phyloP scores from a whole-genome alignment of 768 basidiomycete species.

The Termitomyces sp. region DNA sequence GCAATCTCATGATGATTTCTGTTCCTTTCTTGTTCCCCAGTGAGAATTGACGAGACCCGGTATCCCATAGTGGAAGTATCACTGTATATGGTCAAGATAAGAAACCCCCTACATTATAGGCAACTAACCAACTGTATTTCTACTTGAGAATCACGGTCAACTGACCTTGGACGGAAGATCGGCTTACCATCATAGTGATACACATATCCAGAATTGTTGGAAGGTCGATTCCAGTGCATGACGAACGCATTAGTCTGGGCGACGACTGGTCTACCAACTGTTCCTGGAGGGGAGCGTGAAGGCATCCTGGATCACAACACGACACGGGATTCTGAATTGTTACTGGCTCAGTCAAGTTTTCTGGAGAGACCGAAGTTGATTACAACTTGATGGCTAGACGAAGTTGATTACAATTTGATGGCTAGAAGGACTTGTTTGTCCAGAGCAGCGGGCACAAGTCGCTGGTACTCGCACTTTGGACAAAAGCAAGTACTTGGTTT shows the following conservation, averaged over 20 bases:
- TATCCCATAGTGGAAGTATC: slow-evolving; percentile 19
- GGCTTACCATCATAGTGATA: slow-evolving; percentile 22
- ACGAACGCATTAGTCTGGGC: slow-evolving; percentile 19
- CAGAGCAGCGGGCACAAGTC: slow-evolving; percentile 4
- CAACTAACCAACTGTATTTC: slow-evolving; percentile 4
- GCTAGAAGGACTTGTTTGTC: not conserved
- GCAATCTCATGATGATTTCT: slow-evolving; percentile 26
- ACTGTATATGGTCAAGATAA: slow-evolving; percentile 5
- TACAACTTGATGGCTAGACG: too few species aligned
- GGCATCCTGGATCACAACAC: not conserved
- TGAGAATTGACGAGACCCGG: slow-evolving; percentile 10
- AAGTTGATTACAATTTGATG: not conserved
- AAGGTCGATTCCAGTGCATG: slow-evolving; percentile 13
- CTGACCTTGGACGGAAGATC: not conserved
- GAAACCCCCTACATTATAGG: not conserved
- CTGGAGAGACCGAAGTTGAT: not conserved
- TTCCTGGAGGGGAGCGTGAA: slow-evolving; percentile 7
- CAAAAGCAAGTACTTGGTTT: slow-evolving; percentile 1
- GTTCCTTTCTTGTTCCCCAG: slow-evolving; percentile 22
- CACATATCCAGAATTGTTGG: slow-evolving; percentile 8
- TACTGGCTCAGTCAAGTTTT: not conserved
- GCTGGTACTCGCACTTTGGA: slow-evolving; percentile 2
- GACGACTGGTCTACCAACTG: slow-evolving; percentile 1
- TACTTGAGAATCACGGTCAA: not conserved
- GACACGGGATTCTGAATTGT: not conserved